Conservation (phyloP, 2,329 filamentous ascomycete genomes). For the Aspergillus sojae region DNA sequence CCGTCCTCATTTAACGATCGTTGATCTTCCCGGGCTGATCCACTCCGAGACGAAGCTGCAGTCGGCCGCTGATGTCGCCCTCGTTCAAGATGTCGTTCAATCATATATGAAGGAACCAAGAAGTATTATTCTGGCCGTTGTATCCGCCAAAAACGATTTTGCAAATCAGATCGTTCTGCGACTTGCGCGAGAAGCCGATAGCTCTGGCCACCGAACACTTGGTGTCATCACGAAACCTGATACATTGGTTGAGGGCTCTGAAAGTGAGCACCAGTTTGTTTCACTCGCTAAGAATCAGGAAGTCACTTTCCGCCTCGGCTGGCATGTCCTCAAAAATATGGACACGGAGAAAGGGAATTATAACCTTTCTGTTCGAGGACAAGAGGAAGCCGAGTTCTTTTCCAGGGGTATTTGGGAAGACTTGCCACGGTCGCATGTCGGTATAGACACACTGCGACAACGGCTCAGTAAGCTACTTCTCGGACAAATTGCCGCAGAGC, state of each 20-base stretch:
- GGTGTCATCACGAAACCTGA: slow-evolving; percentile 55
- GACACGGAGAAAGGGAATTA: slow-evolving; percentile 38
- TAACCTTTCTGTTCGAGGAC: slow-evolving; percentile 28
- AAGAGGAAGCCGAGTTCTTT: slow-evolving; percentile 37
- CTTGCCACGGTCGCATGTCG: slow-evolving; percentile 29
- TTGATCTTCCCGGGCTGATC: slow-evolving; percentile 64
- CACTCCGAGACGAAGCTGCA: slow-evolving; percentile 59
- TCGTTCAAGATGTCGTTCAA: slow-evolving; percentile 53
- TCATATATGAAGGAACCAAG: slow-evolving; percentile 46
- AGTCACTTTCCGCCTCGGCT: slow-evolving; percentile 49
- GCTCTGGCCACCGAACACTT: slow-evolving; percentile 38
- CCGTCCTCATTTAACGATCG: slow-evolving; percentile 62
- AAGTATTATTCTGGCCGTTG: slow-evolving; percentile 52
- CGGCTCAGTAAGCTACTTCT: slow-evolving; percentile 39
- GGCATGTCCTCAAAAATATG: slow-evolving; percentile 54
- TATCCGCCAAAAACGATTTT: slow-evolving; percentile 48
- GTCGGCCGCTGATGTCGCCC: slow-evolving; percentile 56
- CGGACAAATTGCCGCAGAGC: slow-evolving; percentile 35
- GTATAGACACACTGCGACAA: slow-evolving; percentile 32
- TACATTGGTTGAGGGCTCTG: slow-evolving; percentile 38
- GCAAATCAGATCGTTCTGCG: slow-evolving; percentile 46
- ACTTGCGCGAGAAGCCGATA: slow-evolving; percentile 38
- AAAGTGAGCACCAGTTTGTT: slow-evolving; percentile 39
- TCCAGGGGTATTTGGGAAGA: slow-evolving; percentile 27
- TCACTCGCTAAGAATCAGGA: slow-evolving; percentile 48